phyloP scores from a whole-genome alignment of 257 asterid species.

The Echites panduratus region DNA sequence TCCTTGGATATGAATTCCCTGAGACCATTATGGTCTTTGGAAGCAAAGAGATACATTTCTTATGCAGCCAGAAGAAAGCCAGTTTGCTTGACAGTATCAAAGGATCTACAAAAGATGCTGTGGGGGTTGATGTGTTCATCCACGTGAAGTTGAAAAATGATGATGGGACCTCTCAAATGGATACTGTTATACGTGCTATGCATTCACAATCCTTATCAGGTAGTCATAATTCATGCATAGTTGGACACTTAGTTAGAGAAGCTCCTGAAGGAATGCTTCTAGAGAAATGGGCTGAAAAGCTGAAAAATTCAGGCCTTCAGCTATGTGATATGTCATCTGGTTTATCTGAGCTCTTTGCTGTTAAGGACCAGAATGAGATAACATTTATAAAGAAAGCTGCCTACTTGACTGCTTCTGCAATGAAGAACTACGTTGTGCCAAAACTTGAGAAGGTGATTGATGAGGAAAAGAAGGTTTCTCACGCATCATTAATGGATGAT shows the following conservation, averaged over 20 bases:
- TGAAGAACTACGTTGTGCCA: slow-evolving; percentile 64
- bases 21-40: slow-evolving; percentile 65
- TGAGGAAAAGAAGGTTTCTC: slow-evolving; percentile 71
- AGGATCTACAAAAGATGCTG: slow-evolving; percentile 41
- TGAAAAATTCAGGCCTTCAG: slow-evolving; percentile 39
- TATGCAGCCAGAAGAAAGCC: slow-evolving; percentile 62
- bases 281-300: slow-evolving; percentile 51
- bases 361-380: slow-evolving; percentile 49
- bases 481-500: slow-evolving; percentile 57
- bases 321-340: slow-evolving; percentile 54
- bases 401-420: slow-evolving; percentile 47
- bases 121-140: slow-evolving; percentile 39
- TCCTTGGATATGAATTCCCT: slow-evolving; percentile 67
- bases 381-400: slow-evolving; percentile 59
- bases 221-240: slow-evolving; percentile 19
- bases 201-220: slow-evolving; percentile 28
- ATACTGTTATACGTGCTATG: slow-evolving; percentile 31
- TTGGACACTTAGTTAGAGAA: slow-evolving; percentile 57
- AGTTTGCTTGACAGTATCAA: slow-evolving; percentile 45
- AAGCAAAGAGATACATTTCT: slow-evolving; percentile 43
- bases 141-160: slow-evolving; percentile 50
- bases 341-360: slow-evolving; percentile 51
- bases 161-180: slow-evolving; percentile 46
- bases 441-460: slow-evolving; percentile 53
- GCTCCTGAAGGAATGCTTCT: slow-evolving; percentile 59